phyloP scores from a whole-genome alignment of 2,329 filamentous ascomycete species.

The Penicillium brasilianum region DNA sequence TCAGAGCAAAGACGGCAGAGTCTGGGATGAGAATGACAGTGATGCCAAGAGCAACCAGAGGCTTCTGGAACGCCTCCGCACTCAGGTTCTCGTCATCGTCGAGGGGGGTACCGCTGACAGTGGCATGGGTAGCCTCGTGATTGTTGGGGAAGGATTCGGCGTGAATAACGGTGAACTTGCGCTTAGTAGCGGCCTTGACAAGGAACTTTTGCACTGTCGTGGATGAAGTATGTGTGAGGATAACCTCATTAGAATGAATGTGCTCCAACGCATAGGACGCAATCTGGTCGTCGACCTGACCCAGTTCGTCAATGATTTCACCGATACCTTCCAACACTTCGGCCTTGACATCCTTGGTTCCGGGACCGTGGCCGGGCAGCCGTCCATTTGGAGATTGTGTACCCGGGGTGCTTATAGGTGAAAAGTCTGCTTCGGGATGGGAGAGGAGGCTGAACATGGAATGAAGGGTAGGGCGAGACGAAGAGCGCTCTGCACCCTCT shows the following conservation, averaged over 20 bases:
- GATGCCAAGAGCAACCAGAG: conserved; percentile 76
- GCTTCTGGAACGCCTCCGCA: conserved; percentile 70
- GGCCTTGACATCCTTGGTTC: conserved; percentile 72
- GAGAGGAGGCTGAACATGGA: conserved; percentile 90
- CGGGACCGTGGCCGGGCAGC: conserved; percentile 33
- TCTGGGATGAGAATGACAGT: conserved; percentile 84
- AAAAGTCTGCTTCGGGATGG: conserved; percentile 58
- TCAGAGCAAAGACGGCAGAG: conserved; percentile 86
- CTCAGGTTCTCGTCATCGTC: conserved; percentile 55
- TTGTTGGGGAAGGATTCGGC: conserved; percentile 75
- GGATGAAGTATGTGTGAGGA: conserved; percentile 86
- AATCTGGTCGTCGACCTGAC: conserved; percentile 91
- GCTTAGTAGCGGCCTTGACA: conserved; percentile 81
- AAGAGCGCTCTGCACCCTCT: conserved; percentile 40
- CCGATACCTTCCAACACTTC: conserved; percentile 94
- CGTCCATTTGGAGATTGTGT: conserved; percentile 43
- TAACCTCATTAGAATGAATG: conserved; percentile 90
- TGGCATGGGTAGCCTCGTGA: conserved; percentile 66
- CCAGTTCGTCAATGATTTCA: conserved; percentile 94
- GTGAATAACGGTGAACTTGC: conserved; percentile 89
- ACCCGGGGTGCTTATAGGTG: conserved; percentile 46
- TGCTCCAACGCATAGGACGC: conserved; percentile 85
- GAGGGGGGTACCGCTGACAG: conserved; percentile 60
- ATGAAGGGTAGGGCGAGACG: conserved; percentile 64
- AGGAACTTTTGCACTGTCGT: conserved; percentile 88